Evolutionary conservation across 73 alveolate genomes (phyloP).

Genomic region (Breviolum minutum): DNA sequence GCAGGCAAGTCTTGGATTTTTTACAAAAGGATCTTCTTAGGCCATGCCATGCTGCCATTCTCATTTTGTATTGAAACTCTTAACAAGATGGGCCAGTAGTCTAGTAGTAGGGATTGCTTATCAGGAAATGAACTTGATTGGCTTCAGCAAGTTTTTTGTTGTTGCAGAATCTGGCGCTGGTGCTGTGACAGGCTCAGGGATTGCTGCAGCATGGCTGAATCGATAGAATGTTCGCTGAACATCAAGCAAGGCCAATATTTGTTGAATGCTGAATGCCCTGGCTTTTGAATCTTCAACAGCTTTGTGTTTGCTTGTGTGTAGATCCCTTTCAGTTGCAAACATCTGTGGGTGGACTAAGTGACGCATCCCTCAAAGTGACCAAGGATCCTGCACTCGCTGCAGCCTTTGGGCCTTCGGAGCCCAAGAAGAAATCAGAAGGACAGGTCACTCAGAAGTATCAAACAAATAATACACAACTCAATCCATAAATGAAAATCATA

Average conservation of each 20-base stretch:
- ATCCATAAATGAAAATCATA: too few relatives aligned
- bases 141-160: too few relatives aligned
- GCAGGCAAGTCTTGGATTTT: not conserved
- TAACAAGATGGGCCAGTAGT: not conserved
- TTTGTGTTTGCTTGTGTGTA: not conserved
- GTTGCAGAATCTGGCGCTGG: too few relatives aligned
- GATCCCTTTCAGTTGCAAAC: too few relatives aligned
- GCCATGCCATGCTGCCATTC: not conserved
- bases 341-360: not conserved
- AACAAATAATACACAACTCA: too few relatives aligned
- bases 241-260: not conserved
- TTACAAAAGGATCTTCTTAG: too few relatives aligned
- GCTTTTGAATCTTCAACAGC: not conserved
- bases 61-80: not conserved
- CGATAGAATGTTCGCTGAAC: too few relatives aligned
- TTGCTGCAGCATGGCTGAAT: conserved; percentile 31
- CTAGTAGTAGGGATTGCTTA: not conserved
- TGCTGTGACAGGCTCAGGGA: conserved; percentile 16
- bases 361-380: not conserved
- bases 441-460: too few relatives aligned
- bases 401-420: conserved; percentile 3
- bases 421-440: not conserved
- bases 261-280: not conserved
- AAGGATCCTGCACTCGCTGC: conserved; percentile 1
- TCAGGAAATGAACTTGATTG: not conserved